Percentiles rank a stretch among this genome's conserved stretches.
These are phyloP conservation scores for Bipolaris sorokiniana DNA, from an alignment of 2,329 filamentous ascomycete species.

Conservation along the genomic window DNA sequence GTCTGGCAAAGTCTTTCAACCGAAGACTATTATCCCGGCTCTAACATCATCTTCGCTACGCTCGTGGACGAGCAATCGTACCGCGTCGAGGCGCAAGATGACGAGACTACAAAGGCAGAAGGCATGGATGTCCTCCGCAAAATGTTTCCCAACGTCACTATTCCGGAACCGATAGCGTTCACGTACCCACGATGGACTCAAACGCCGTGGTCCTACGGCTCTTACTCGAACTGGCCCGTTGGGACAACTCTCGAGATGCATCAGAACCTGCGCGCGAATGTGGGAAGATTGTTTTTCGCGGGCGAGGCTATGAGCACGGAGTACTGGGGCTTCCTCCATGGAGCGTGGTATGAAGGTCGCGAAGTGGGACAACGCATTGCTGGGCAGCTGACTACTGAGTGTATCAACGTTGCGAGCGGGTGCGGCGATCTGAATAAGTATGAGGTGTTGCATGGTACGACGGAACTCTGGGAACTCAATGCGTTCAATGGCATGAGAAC, in stretches of 20 bases:
- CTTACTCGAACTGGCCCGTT: conserved; percentile 71
- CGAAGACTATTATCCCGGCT: conserved; percentile 64
- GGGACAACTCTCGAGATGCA: conserved; percentile 69
- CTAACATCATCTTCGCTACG: conserved; percentile 70
- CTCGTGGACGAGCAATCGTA: conserved; percentile 64
- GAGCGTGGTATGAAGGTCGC: conserved; percentile 46
- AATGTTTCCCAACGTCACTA: conserved; percentile 65
- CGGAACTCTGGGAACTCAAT: conserved; percentile 35
- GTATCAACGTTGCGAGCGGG: conserved; percentile 29
- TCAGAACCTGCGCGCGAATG: conserved; percentile 70
- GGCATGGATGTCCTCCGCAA: conserved; percentile 62
- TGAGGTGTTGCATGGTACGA: conserved; percentile 42
- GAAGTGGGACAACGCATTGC: conserved; percentile 44
- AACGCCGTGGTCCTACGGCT: conserved; percentile 62
- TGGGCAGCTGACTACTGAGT: conserved; percentile 33
- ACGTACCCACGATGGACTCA: conserved; percentile 66
- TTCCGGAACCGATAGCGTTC: conserved; percentile 67
- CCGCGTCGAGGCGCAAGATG: conserved; percentile 64
- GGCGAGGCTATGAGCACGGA: conserved; percentile 68
- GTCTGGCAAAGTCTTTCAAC: conserved; percentile 69
- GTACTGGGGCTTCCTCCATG: conserved; percentile 70
- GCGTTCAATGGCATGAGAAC: conserved; percentile 40
- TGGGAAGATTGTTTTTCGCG: conserved; percentile 67
- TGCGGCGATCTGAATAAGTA: conserved; percentile 40
- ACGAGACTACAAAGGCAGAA: conserved; percentile 63